Evolutionary conservation across 2,329 filamentous ascomycete genomes (phyloP).

Genomic region (Monilinia vaccinii-corymbosi): DNA sequence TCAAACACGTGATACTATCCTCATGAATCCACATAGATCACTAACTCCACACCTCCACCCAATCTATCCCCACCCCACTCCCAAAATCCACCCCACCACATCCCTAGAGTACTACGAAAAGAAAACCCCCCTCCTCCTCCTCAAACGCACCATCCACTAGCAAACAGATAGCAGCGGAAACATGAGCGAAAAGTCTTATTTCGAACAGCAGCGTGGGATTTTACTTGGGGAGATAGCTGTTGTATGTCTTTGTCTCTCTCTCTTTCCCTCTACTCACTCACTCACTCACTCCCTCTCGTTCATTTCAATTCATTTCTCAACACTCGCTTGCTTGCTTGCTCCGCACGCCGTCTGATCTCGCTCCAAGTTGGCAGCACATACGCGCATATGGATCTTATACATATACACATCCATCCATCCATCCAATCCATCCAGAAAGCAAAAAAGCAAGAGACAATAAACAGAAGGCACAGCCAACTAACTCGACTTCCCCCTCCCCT

Average conservation of each 20-base stretch:
- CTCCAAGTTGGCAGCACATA: no score
- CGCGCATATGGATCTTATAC: no score
- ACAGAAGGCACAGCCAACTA: no score
- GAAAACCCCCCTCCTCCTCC: background rate
- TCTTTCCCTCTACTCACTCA: background rate
- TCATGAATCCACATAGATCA: no score
- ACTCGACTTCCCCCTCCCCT: no score
- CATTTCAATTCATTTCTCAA: background rate
- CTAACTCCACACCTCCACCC: background rate
- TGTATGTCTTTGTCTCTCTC: constrained; percentile 35
- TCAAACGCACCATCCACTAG: background rate
- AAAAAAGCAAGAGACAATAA: no score
- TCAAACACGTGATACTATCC: no score
- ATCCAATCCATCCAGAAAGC: no score
- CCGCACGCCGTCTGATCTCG: no score
- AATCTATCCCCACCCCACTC: background rate
- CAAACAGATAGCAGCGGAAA: background rate
- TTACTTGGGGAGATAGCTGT: constrained; percentile 65
- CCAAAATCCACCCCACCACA: background rate
- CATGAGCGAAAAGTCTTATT: constrained; percentile 49
- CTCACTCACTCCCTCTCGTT: background rate
- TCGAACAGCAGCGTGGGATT: constrained; percentile 66
- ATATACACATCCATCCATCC: no score
- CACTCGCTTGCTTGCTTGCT: no score
- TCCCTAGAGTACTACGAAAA: no score